Conservation (phyloP, 768 basidiomycete species). For the Favolaschia claudopus region DNA sequence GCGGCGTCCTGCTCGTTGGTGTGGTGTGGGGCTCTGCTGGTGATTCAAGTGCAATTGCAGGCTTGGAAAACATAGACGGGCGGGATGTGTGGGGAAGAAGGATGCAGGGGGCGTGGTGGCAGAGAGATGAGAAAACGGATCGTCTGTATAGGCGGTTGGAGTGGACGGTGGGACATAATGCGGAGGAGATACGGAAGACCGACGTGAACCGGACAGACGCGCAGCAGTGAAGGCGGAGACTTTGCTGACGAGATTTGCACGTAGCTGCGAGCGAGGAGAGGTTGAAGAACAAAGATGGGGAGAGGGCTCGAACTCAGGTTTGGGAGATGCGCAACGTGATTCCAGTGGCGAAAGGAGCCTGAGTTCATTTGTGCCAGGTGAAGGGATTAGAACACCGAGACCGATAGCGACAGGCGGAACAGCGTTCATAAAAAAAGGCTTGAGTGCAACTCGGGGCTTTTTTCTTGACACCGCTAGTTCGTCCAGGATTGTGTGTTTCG, state of each 20-base stretch:
- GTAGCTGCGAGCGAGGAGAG: neutral
- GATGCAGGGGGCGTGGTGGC: neutral
- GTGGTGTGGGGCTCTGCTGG: constrained; percentile 24
- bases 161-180: neutral
- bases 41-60: constrained; percentile 7
- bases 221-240: constrained; percentile 20
- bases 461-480: too few species aligned
- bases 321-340: constrained; percentile 4
- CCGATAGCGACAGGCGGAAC: neutral
- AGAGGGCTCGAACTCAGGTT: neutral
- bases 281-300: neutral
- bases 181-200: neutral
- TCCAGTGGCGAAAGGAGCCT: constrained; percentile 8
- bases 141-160: neutral
- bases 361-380: neutral
- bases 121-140: constrained; percentile 4
- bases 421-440: too few species aligned
- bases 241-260: constrained; percentile 13
- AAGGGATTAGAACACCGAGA: constrained; percentile 8
- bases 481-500: too few species aligned
- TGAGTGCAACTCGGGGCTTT: too few species aligned
- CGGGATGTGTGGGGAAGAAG: constrained; percentile 10
- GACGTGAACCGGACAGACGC: constrained; percentile 4
- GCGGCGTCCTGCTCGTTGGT: neutral
- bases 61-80: constrained; percentile 1